A percentile compares a stretch with the other conserved stretches of the same genome.
Evolutionary conservation across 2,329 filamentous ascomycete genomes (phyloP).

Genomic region (Colletotrichum liaoningense): DNA sequence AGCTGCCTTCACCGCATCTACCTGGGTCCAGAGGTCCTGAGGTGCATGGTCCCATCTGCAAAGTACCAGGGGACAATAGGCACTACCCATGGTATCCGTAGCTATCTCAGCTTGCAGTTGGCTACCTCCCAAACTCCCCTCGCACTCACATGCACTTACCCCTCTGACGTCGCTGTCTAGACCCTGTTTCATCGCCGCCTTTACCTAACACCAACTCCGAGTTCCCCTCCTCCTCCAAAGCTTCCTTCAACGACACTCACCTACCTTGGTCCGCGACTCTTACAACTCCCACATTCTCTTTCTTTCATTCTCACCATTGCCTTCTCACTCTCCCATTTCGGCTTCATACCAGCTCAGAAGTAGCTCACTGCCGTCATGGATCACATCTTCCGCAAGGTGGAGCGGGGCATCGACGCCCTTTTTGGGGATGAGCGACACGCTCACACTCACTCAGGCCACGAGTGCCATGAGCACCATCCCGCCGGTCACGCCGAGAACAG

Average conservation of each 20-base stretch:
- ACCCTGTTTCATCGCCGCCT: conserved; percentile 27
- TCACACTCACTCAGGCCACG: conserved; percentile 54
- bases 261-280: not conserved
- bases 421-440: conserved; percentile 56
- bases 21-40: not conserved
- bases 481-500: conserved; percentile 61
- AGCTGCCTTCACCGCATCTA: conserved; percentile 21
- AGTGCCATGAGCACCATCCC: conserved; percentile 54
- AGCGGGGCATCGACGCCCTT: conserved; percentile 53
- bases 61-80: not conserved
- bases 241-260: conserved; percentile 20
- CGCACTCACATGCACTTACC: conserved; percentile 17
- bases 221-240: conserved; percentile 29
- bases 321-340: not conserved
- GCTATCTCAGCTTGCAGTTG: not conserved
- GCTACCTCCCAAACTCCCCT: conserved; percentile 13
- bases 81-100: too few species aligned
- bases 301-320: not conserved
- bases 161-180: conserved; percentile 32
- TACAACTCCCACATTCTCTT: not conserved
- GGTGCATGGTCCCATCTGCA: not conserved
- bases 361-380: conserved; percentile 45
- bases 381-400: conserved; percentile 56
- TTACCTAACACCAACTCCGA: conserved; percentile 13
- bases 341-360: not conserved